A percentile compares a stretch with the other conserved stretches of the same genome.
phyloP scores from a whole-genome alignment of 2,329 filamentous ascomycete genomes.

The Hymenoscyphus linearis region DNA sequence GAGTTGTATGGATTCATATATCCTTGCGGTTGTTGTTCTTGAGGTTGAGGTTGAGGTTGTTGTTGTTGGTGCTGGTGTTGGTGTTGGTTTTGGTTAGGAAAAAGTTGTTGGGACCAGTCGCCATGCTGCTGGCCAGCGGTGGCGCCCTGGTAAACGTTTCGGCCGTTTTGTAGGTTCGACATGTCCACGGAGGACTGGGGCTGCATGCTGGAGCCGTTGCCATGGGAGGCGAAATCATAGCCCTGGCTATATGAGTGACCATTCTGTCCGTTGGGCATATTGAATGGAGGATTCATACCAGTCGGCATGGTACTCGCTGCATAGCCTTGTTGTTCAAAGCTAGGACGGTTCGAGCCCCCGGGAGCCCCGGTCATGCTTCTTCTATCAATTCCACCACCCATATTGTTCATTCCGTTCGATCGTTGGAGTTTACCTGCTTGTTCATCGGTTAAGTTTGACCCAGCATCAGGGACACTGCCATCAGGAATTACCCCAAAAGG shows the following conservation, averaged over 20 bases:
- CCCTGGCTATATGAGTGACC: conserved; percentile 38
- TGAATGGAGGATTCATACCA: conserved; percentile 59
- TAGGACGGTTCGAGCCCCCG: conserved; percentile 40
- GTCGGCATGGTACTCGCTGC: conserved; percentile 56
- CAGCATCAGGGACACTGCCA: conserved; percentile 29
- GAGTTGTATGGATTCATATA: conserved; percentile 47
- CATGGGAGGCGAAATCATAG: conserved; percentile 32
- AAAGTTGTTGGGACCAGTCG: conserved; percentile 75
- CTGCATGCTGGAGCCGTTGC: conserved; percentile 29
- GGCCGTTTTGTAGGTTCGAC: conserved; percentile 22
- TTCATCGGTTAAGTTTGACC: conserved; percentile 49
- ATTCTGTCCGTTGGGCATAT: conserved; percentile 57
- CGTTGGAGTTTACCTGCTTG: conserved; percentile 57
- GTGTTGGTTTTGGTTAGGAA: conserved; percentile 65
- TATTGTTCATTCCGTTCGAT: conserved; percentile 54
- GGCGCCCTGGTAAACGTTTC: conserved; percentile 52
- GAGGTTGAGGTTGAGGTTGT: no score
- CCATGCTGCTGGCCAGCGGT: conserved; percentile 53
- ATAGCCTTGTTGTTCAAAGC: conserved; percentile 52
- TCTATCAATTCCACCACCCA: conserved; percentile 51
- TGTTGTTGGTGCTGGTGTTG: conserved; percentile 42
- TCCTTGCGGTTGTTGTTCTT: conserved; percentile 33
- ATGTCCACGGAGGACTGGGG: conserved; percentile 25
- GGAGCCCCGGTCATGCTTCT: conserved; percentile 51
- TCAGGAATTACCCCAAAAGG: conserved; percentile 51